Evolutionary conservation across 108 stramenopile species (phyloP), one percentile per base, ranked within the genome.

Genomic region (Cyclotella sp.): DNA sequence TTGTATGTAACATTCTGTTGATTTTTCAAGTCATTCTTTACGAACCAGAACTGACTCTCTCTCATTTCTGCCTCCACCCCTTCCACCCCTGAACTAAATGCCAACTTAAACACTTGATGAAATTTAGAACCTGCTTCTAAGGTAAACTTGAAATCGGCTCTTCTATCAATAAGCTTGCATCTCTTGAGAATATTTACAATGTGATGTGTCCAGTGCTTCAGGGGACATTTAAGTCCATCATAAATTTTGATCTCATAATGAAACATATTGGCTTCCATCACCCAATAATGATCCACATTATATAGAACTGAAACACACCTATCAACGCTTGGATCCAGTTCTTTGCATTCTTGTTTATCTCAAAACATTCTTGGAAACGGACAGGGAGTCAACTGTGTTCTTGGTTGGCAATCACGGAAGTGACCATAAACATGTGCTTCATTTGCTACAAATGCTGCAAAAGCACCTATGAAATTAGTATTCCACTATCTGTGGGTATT

Each of bases 1-100:
- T 66, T 66, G 65, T 1, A 66, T 16, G 40, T 19, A 66, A 47
- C 45, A 18, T 18, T 45, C 65, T 66, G 65, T 66, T 45, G 27
- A 47, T 9, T 66, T 27, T 46, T 46, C 22, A 24, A 18, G 9
- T 28, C 15, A 47, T 22, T 24, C 45, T 19, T 27, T 0, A 46
- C 44, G 34, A 49, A 49, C 47, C n/a, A 49, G 34, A 49, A 49
- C 47, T 7, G n/a, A n/a, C 18, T 9, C 47, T 49, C n/a, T n/a
- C 47, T n/a, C 47, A 49, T 49, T 1, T 3, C 15, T 49, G 3
- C 47, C n/a, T 1, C 47, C 14, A 34, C 34, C 7, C 34, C 27
- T 8, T 1, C 47, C 14, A 34, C 34, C 7, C 34, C 27, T 8
- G n/a, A 42, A 63, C 15, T 34, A 34, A 34, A 34, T 2, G 4